Evolutionary conservation across 2,329 filamentous ascomycete species (phyloP).

Genomic region (Fusarium domesticum): DNA sequence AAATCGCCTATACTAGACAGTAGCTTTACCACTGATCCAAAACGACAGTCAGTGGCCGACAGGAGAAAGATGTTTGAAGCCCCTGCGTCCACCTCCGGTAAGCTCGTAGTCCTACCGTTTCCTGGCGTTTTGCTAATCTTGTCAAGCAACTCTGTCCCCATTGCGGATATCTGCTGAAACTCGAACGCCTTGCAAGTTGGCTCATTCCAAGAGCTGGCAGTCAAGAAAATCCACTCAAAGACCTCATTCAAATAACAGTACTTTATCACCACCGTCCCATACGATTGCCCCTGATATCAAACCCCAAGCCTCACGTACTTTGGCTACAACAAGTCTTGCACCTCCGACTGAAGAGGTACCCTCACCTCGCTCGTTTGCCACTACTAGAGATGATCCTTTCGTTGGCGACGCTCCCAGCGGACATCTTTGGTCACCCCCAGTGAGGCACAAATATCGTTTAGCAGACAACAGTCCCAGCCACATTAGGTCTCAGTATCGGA

Average conservation of each 20-base stretch:
- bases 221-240: slow-evolving; percentile 1
- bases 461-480: slow-evolving; percentile 17
- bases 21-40: slow-evolving; percentile 1
- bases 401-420: slow-evolving; percentile 10
- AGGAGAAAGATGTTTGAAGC: slow-evolving; percentile 24
- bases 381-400: slow-evolving; percentile 12
- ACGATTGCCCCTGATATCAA: neutral
- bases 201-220: slow-evolving; percentile 17
- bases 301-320: neutral
- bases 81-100: slow-evolving; percentile 3
- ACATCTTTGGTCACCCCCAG: neutral
- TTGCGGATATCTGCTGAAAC: neutral
- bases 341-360: neutral
- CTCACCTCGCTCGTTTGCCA: slow-evolving; percentile 3
- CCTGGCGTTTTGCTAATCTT: neutral
- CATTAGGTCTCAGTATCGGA: slow-evolving; percentile 15
- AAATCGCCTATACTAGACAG: slow-evolving; percentile 4
- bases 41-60: slow-evolving; percentile 26
- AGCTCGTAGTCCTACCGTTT: neutral
- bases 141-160: slow-evolving; percentile 1
- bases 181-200: slow-evolving; percentile 2
- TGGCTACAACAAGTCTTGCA: neutral
- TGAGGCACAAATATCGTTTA: neutral
- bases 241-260: neutral
- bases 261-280: neutral